Conservation (phyloP, 2,329 filamentous ascomycete species). For the Fusarium pseudograminearum region DNA sequence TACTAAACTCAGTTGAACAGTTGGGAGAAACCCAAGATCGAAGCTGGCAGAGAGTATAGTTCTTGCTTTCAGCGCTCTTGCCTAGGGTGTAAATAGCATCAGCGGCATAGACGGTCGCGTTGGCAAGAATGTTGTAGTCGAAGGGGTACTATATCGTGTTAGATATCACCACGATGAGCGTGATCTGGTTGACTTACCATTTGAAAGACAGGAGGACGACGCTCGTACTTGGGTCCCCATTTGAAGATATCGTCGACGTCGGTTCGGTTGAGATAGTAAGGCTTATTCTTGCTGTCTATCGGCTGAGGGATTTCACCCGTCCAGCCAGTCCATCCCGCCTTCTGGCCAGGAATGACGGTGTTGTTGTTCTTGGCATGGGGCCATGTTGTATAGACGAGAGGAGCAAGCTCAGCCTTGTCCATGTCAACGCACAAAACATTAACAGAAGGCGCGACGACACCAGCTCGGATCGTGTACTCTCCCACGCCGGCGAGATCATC, state of each 20-base stretch:
- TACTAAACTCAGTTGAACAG: conserved; percentile 73
- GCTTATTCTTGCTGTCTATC: conserved; percentile 39
- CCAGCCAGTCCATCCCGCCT: conserved; percentile 54
- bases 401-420: conserved; percentile 67
- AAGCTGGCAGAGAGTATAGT: conserved; percentile 77
- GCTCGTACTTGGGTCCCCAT: conserved; percentile 67
- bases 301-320: conserved; percentile 52
- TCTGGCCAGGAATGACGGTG: conserved; percentile 54
- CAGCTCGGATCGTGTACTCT: conserved; percentile 74
- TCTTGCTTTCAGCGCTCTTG: conserved; percentile 55
- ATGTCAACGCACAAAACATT: conserved; percentile 81
- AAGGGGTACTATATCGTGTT: conserved; percentile 61
- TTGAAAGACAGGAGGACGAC: conserved; percentile 66
- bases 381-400: conserved; percentile 74
- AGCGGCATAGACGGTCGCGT: conserved; percentile 57
- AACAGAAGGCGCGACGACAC: conserved; percentile 76
- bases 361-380: conserved; percentile 54
- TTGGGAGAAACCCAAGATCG: conserved; percentile 71
- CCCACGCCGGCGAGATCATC: conserved; percentile 73
- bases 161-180: neutral
- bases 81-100: conserved; percentile 76
- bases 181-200: conserved; percentile 52
- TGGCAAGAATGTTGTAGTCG: conserved; percentile 75
- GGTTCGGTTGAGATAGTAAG: conserved; percentile 65
- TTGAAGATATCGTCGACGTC: conserved; percentile 77